Evolutionary conservation across 257 asterid species (phyloP).

Genomic region (Pogostemon cablin): DNA sequence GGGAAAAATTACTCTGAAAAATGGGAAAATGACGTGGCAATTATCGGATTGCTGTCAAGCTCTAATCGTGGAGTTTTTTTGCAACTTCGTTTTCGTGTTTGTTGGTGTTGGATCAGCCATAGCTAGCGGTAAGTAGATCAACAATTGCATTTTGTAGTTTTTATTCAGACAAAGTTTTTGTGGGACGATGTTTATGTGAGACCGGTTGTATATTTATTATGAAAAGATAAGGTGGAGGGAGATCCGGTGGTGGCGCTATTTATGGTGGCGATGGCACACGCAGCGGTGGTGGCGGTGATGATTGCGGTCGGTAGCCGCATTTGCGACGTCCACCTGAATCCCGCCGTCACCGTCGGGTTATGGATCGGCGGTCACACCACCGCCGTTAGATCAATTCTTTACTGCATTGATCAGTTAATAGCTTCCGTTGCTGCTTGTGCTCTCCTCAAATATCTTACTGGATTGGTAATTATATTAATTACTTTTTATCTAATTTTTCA

Average conservation of each 20-base stretch:
- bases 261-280: slow-evolving; percentile 64
- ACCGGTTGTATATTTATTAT: no score
- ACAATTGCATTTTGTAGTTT: no score
- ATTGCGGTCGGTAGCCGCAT: slow-evolving; percentile 72
- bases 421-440: slow-evolving; percentile 87
- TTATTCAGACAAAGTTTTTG: no score
- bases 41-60: no score
- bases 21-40: no score
- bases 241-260: slow-evolving; percentile 53
- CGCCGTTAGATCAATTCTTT: slow-evolving; percentile 60
- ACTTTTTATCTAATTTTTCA: no score
- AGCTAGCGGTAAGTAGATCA: no score
- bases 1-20: no score
- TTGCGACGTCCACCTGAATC: slow-evolving; percentile 83
- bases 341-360: slow-evolving; percentile 80
- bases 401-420: slow-evolving; percentile 67
- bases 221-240: slow-evolving; percentile 56
- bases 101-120: no score
- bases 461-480: slow-evolving; percentile 44
- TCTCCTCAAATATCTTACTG: slow-evolving; percentile 62
- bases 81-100: no score
- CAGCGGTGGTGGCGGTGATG: slow-evolving; percentile 72
- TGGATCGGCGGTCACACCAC: slow-evolving; percentile 73
- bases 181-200: no score
- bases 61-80: no score